A percentile compares a stretch with the other conserved stretches of the same genome.
These are phyloP conservation scores for Miscanthus lutarioriparius DNA, from an alignment of 176 grass and related monocot genomes.

Conservation along the genomic window DNA sequence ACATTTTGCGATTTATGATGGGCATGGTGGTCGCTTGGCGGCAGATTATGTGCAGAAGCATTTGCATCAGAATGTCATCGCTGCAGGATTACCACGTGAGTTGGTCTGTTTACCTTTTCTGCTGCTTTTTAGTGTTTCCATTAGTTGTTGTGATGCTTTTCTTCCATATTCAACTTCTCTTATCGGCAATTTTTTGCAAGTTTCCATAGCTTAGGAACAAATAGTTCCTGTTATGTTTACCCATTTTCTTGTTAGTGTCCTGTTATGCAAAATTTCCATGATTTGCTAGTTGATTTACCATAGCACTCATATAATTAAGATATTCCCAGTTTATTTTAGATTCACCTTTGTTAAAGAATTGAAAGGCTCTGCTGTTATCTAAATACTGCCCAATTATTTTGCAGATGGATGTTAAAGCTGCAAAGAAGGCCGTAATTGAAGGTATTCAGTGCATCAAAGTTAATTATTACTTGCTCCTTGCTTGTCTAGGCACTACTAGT, in stretches of 20 bases:
- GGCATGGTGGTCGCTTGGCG: constrained; percentile 75
- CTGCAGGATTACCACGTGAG: constrained; percentile 99
- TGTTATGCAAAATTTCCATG: neutral
- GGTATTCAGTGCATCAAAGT: constrained; percentile 49
- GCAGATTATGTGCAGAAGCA: constrained; percentile 81
- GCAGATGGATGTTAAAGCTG: constrained; percentile 88
- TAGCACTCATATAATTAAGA: neutral
- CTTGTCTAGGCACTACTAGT: constrained; percentile 12
- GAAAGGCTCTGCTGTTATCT: neutral
- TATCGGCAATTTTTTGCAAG: neutral
- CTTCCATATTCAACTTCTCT: constrained; percentile 2
- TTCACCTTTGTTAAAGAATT: neutral
- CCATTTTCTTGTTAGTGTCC: neutral
- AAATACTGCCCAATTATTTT: constrained; percentile 31
- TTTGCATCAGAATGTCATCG: constrained; percentile 78
- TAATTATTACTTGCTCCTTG: neutral
- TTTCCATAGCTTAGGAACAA: neutral
- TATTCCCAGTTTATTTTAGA: constrained; percentile 8
- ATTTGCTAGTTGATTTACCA: neutral
- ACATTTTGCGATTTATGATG: constrained; percentile 91
- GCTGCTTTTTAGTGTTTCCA: constrained; percentile 25
- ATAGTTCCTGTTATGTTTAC: constrained; percentile 2
- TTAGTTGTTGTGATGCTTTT: constrained; percentile 6
- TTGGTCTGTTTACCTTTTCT: constrained; percentile 86
- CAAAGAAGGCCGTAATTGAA: constrained; percentile 89